Evolutionary conservation across 331 rosid species (phyloP).

Genomic region (Prunus yedoensis): DNA sequence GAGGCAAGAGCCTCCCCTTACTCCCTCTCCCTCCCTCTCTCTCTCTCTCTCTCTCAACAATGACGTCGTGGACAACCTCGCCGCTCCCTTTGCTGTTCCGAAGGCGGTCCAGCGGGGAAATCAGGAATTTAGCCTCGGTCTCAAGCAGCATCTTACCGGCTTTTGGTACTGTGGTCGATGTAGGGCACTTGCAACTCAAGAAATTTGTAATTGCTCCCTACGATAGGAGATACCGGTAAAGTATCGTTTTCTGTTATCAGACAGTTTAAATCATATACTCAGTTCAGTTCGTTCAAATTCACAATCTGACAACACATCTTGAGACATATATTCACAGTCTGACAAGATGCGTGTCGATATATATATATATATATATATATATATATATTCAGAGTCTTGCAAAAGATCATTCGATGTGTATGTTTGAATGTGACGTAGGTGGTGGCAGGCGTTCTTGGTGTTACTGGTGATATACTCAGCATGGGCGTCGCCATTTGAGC

Average conservation of each 20-base stretch:
- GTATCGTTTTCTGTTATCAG: neutral
- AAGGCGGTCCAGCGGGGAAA: constrained; percentile 55
- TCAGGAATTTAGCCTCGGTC: constrained; percentile 58
- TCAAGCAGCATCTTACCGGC: constrained; percentile 75
- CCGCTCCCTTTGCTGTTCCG: constrained; percentile 44
- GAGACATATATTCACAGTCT: neutral
- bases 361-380: too few relatives aligned
- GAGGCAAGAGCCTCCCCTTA: neutral
- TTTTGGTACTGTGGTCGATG: constrained; percentile 57
- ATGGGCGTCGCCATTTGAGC: constrained; percentile 86
- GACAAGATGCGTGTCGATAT: too few relatives aligned
- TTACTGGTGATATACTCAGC: constrained; percentile 76
- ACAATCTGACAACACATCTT: neutral
- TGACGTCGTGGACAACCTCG: constrained; percentile 33
- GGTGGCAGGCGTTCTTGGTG: constrained; percentile 77
- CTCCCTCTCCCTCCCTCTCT: neutral
- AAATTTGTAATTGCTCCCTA: constrained; percentile 64
- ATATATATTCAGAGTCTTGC: neutral
- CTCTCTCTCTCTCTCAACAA: constrained; percentile 20
- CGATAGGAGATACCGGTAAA: constrained; percentile 71
- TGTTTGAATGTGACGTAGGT: constrained; percentile 36
- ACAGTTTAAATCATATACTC: too few relatives aligned
- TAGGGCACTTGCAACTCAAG: constrained; percentile 47
- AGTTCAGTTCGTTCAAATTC: too few relatives aligned
- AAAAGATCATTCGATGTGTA: neutral